These are phyloP conservation scores for Epichloe uncinata DNA, from an alignment of 2,329 filamentous ascomycete genomes.

Conservation along the genomic window DNA sequence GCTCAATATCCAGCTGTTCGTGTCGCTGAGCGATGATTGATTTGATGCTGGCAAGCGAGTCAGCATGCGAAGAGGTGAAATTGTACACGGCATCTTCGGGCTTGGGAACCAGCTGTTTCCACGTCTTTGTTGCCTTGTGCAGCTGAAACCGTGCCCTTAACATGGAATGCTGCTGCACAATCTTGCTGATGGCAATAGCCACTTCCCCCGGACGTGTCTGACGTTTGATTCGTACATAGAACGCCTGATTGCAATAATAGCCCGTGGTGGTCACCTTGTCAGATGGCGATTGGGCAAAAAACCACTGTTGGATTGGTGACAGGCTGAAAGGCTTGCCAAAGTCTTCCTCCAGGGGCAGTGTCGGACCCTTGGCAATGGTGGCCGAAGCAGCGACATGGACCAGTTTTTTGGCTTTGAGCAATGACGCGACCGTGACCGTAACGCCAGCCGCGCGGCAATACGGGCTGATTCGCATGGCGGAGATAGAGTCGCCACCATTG, in stretches of 20 bases:
- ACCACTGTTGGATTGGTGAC: conserved; percentile 7
- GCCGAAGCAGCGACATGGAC: not conserved
- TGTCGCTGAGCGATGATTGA: not conserved
- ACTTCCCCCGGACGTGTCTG: not conserved
- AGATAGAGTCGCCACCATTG: conserved; percentile 7
- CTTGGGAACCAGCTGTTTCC: conserved; percentile 1
- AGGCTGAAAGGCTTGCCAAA: conserved; percentile 1
- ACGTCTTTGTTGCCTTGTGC: not conserved
- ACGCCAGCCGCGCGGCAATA: conserved; percentile 1
- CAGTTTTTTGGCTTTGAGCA: not conserved
- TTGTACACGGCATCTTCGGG: not conserved
- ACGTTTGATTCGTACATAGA: conserved; percentile 2
- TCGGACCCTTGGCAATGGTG: not conserved
- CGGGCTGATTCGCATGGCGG: conserved; percentile 5
- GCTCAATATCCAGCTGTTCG: conserved; percentile 1
- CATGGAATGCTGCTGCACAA: conserved; percentile 7
- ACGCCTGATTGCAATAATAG: conserved; percentile 4
- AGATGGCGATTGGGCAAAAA: conserved; percentile 3
- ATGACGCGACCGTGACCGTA: not conserved
- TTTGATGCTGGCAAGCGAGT: not conserved
- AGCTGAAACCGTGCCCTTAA: conserved; percentile 4
- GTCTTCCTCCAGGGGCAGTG: not conserved
- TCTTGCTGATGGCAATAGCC: not conserved
- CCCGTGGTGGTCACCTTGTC: not conserved
- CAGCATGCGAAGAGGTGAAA: not conserved